Evolutionary conservation across 257 asterid species (phyloP).

Genomic region (Solanum lycopersicoides): DNA sequence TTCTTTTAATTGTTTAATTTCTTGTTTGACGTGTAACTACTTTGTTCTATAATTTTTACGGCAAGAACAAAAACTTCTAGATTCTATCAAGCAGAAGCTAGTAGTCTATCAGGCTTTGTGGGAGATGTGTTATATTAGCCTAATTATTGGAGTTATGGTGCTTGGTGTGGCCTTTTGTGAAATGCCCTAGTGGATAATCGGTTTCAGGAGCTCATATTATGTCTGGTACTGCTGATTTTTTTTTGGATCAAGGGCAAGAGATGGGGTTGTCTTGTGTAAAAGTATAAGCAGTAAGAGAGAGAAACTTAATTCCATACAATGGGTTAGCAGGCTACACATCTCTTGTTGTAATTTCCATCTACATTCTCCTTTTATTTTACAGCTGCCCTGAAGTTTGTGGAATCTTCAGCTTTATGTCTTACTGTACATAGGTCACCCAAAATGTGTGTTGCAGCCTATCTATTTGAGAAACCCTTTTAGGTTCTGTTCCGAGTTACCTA

Average conservation of each 20-base stretch:
- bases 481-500: background rate
- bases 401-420: background rate
- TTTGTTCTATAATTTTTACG: background rate
- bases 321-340: background rate
- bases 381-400: background rate
- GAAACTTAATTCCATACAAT: background rate
- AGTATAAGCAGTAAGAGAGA: background rate
- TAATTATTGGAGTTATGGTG: background rate
- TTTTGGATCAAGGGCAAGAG: background rate
- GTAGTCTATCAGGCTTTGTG: background rate
- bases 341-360: background rate
- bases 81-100: background rate
- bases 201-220: background rate
- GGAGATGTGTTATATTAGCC: background rate
- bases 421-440: background rate
- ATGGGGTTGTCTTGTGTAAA: background rate
- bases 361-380: background rate
- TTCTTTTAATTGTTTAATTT: background rate
- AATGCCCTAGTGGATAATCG: background rate
- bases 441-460: background rate
- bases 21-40: background rate
- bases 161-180: background rate
- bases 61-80: background rate
- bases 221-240: background rate
- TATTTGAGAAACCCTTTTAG: background rate